Evolutionary conservation across 192 early-diverging fungal species (phyloP), one percentile per base, ranked within the genome.

Genomic region (Cladochytrium replicatum): DNA sequence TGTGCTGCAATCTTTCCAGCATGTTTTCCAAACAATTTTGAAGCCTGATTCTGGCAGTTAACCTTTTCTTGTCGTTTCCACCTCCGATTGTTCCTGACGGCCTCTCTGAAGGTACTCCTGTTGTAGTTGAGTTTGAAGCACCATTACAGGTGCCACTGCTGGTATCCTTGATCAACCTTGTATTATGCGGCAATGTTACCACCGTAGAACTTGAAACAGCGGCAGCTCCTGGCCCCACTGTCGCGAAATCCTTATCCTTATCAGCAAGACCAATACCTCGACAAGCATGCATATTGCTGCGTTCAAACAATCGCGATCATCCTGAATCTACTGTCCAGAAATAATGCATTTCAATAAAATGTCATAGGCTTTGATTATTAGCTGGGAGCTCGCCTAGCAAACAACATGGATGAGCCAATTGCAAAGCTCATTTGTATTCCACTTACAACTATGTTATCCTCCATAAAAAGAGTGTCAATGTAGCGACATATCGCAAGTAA

Each of bases 301-400:
- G 22, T 66, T 62, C 29, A 79, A 69, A 42, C 78, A 84, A 30
- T 82, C 78, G 37, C 61, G 71, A 43, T 91, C 86, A 43, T 77
- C 71, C 2, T 77, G 61, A 30, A 91, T 87, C 86, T 85, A 89
- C 28, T 84, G 67, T 6, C 83, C 85, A 26, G 75, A 54, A n/a
- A 88, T 48, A 6, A 78, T 71, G 85, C 88, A 91, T 30, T 74
- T 74, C 23, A 81, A 68, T 66, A 88, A 73, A 48, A 74, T 75
- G 44, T 91, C 85, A 48, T 84, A 88, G 0, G 83, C 80, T 56
- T 63, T 62, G 0, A 84, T 78, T 55, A 88, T 82, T 19, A 85
- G 49, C 2, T 54, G 57, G 29, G 83, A 78, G 15, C 63, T 63
- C 2, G 68, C 39, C 68, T 82, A 47, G 0, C 39, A 27, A 9